These are phyloP conservation scores for Neurospora sp. DNA, from an alignment of 495 filamentous ascomycete genomes.

Conservation along the genomic window DNA sequence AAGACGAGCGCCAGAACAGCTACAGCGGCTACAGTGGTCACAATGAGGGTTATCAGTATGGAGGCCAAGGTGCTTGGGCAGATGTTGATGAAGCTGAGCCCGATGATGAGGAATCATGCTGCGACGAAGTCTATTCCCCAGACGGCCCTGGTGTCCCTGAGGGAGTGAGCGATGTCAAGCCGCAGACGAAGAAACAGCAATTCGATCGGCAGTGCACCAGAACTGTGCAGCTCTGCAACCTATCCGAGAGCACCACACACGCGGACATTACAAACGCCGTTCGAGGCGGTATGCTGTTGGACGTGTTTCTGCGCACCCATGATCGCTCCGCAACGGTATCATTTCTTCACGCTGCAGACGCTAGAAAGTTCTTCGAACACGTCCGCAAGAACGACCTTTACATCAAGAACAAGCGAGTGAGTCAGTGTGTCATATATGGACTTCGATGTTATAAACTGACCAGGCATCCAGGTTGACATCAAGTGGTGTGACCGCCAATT, in stretches of 20 bases:
- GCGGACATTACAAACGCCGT: slow-evolving; percentile 56
- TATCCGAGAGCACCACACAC: slow-evolving; percentile 55
- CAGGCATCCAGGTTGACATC: slow-evolving; percentile 46
- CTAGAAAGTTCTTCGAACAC: slow-evolving; percentile 53
- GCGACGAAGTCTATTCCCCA: slow-evolving; percentile 12
- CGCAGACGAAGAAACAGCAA: slow-evolving; percentile 12
- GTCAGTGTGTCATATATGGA: slow-evolving; percentile 7
- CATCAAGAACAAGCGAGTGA: slow-evolving; percentile 58
- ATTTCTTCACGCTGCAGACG: slow-evolving; percentile 55
- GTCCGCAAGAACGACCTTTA: slow-evolving; percentile 58
- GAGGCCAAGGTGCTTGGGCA: slow-evolving; percentile 15
- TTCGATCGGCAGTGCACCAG: slow-evolving; percentile 41
- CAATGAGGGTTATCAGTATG: slow-evolving; percentile 1
- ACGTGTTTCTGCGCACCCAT: slow-evolving; percentile 54
- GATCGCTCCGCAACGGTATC: slow-evolving; percentile 59
- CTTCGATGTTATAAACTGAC: not conserved
- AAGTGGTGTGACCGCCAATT: slow-evolving; percentile 69
- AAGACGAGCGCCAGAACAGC: not conserved
- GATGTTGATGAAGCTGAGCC: slow-evolving; percentile 14
- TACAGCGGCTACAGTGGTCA: slow-evolving; percentile 1
- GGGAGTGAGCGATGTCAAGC: slow-evolving; percentile 11
- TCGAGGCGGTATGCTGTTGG: slow-evolving; percentile 58
- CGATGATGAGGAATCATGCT: slow-evolving; percentile 15
- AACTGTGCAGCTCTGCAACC: slow-evolving; percentile 52
- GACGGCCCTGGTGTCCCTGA: slow-evolving; percentile 6